Evolutionary conservation across 163 green algal species (phyloP), one percentile per base, ranked within the genome.

Genomic region (Coccomyxa subellipsoidea): DNA sequence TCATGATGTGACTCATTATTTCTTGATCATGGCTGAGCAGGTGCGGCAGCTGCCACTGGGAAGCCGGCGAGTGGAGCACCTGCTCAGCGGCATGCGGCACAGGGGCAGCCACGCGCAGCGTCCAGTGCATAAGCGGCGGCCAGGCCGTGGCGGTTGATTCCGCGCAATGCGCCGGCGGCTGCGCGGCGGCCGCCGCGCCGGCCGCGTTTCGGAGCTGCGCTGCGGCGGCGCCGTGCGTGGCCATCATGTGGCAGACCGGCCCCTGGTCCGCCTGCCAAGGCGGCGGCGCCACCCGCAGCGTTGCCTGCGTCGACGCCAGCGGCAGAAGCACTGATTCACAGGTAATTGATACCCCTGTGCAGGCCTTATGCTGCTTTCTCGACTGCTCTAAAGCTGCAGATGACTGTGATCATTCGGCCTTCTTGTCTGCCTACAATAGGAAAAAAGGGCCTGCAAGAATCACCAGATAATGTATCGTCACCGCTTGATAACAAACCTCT

Each of bases 51-150:
- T 85, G 78, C 82, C 73, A 80, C 79, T 86, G 77, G 70, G n/a
- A 69, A 15, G 25, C 40, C 8, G 66, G 73, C 23, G 8, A 80
- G n/a, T 86, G 73, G 73, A 37, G 73, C 23, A 76, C 83, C 35
- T 86, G 83, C 83, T 82, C 79, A 70, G 79, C 83, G 7, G 15
- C 53, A 25, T 86, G 83, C 73, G 83, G 83, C 2, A 32, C 39
- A 6, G 83, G 83, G 27, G 79, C 79, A 38, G 66, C 82, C 27
- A 66, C 32, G 9, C 82, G 82, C 69, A 80, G 36, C 35, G 77
- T 76, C 23, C 77, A 78, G 29, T 85, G 82, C 69, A 76, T 82
- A 66, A 54, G 80, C 38, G 54, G 47, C 21, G 81, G 81, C 29
- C 27, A 38, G 37, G 39, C 69, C 29, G 77, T 82, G 66, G 32